Conservation (phyloP, 2,329 filamentous ascomycete species). For the Orbilia javanica region DNA sequence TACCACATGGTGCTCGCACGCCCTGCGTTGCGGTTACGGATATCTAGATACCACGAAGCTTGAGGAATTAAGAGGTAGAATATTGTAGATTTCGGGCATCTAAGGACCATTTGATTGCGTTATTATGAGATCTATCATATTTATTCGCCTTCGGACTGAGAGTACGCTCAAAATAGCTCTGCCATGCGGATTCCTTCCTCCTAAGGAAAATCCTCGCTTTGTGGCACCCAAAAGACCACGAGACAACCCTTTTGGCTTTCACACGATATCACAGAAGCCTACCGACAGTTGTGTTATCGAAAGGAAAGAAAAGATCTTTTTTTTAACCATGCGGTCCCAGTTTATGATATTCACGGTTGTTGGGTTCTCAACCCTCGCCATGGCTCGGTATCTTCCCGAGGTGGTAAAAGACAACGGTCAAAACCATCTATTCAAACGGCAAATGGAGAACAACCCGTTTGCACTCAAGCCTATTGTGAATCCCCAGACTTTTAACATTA, state of each 20-base stretch:
- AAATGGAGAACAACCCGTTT: slow-evolving; percentile 47
- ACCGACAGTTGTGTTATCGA: neutral
- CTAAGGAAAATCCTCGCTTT: neutral
- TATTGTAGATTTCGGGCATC: neutral
- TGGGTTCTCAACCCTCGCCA: slow-evolving; percentile 8
- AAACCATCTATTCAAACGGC: slow-evolving; percentile 23
- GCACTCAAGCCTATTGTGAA: slow-evolving; percentile 1
- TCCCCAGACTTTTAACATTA: neutral
- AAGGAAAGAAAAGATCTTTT: no score
- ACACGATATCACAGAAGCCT: neutral
- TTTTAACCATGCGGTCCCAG: slow-evolving; percentile 15
- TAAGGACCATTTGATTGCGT: slow-evolving; percentile 6
- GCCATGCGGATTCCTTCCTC: neutral
- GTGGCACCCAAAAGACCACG: no score
- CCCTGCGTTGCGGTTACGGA: slow-evolving; percentile 1
- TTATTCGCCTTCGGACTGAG: neutral
- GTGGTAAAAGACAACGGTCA: neutral
- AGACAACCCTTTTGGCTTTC: neutral
- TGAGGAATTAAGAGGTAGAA: slow-evolving; percentile 2
- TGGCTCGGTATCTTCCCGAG: slow-evolving; percentile 4
- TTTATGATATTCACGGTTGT: slow-evolving; percentile 9
- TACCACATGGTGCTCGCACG: neutral
- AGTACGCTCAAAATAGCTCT: slow-evolving; percentile 33
- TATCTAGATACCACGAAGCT: neutral
- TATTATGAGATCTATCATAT: slow-evolving; percentile 21